Evolutionary conservation across 768 basidiomycete genomes (phyloP).

Genomic region (Suillus ampliporus): DNA sequence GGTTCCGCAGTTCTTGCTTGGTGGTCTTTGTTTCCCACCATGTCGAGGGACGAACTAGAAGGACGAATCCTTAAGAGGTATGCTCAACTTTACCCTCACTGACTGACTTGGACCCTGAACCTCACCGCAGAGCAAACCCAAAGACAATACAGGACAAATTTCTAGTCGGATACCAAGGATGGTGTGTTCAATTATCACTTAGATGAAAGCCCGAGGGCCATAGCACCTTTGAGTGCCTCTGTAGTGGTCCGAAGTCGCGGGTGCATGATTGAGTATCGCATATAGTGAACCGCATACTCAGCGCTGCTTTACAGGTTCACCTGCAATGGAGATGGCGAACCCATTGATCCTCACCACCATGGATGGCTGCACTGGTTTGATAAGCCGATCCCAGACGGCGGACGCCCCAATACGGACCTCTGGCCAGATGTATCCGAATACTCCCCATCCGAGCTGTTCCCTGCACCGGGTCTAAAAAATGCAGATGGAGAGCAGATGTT

Average conservation of each 20-base stretch:
- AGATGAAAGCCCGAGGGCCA: not conserved
- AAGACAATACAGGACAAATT: constrained; percentile 85
- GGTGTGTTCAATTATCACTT: constrained; percentile 48
- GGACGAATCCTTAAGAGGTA: constrained; percentile 18
- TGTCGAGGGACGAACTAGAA: constrained; percentile 7
- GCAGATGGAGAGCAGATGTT: constrained; percentile 62
- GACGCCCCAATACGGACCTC: constrained; percentile 73
- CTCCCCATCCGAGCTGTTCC: constrained; percentile 70
- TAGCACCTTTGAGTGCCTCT: not conserved
- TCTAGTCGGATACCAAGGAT: constrained; percentile 87
- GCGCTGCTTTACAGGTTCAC: constrained; percentile 59
- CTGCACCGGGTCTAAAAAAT: constrained; percentile 67
- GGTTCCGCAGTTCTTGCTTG: not conserved
- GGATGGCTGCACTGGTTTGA: constrained; percentile 90
- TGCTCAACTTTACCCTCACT: not conserved
- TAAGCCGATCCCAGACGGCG: constrained; percentile 68
- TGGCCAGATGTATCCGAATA: constrained; percentile 84
- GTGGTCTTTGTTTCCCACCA: not conserved
- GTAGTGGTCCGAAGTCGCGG: not conserved
- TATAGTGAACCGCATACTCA: not conserved
- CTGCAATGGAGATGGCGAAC: constrained; percentile 70
- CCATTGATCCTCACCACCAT: constrained; percentile 74
- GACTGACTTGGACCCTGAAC: not conserved
- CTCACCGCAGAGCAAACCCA: constrained; percentile 59
- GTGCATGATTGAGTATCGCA: not conserved